Base-by-base conservation (phyloP, 192 early-diverging fungal species). In the Entomortierella beljakovae region DNA sequence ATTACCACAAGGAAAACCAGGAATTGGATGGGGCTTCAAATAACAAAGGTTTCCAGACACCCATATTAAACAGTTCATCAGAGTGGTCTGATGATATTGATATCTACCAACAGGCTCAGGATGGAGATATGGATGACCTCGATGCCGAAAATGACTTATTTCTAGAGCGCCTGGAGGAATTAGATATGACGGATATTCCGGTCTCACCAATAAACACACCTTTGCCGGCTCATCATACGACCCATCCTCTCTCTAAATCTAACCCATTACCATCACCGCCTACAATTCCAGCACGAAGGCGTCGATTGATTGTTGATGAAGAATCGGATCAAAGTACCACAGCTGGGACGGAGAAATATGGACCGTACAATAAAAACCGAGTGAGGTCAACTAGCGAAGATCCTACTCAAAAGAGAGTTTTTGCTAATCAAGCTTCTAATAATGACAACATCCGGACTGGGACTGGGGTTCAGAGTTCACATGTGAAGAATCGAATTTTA, bases 221-320 rank as follows among this genome's bases (percentile, higher is more conserved):
- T 2, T 0, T 43, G 25, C 58, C 51, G 6, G 26, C 11, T 29
- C 43, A 16, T 6, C 5, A 46, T 6, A 8, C 43, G 11, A 46
- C 6, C 20, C 3, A 20, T 20, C 43, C 43, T 20, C 3, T 20
- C 11, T 46, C 20, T 5, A 5, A 16, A 2, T 20, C 4, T 15
- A 15, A 3, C 20, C 43, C 11, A 15, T 3, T 15, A 15, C 15
- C 43, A 46, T 16, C 15, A 46, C 20, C 43, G 15, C 15, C 64
- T 20, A 25, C 53, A n/a, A 26, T 26, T 8, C 64, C 53, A 23
- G 10, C 26, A 23, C 64, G 40, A 29, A 46, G 68, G 26, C 68
- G 68, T 23, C 33, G 68, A n/a, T 20, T 70, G 3, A 68, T 68
- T 28, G 31, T 70, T 3, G 68, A 70, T 3, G 68, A 70, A 46